Percentiles rank a stretch among this genome's conserved stretches.
Conservation (phyloP, 208 protist genomes). For the Herpetomonas tarakana region DNA sequence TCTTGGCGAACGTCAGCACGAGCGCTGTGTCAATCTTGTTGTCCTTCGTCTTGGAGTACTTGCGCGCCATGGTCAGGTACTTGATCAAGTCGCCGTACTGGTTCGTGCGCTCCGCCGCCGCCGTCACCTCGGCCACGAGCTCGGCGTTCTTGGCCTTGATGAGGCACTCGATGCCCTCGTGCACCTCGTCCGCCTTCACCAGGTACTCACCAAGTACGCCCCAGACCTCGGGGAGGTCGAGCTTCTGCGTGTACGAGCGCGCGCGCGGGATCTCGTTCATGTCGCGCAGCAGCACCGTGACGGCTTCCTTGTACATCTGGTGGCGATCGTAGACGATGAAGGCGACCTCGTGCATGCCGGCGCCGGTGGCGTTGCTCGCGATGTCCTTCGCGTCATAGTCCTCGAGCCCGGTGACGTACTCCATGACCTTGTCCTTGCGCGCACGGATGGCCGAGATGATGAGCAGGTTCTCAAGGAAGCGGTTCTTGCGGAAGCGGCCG, state of each 20-base stretch:
- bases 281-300: conserved; percentile 97
- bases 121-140: conserved; percentile 92
- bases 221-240: conserved; percentile 94
- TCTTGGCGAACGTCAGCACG: conserved; percentile 96
- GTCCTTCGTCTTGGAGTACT: conserved; percentile 80
- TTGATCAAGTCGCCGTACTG: conserved; percentile 96
- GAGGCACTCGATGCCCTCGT: conserved; percentile 97
- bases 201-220: conserved; percentile 94
- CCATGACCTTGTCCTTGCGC: conserved; percentile 95
- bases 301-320: conserved; percentile 95
- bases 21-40: conserved; percentile 98
- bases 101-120: conserved; percentile 88
- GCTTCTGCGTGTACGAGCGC: conserved; percentile 94
- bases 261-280: conserved; percentile 95
- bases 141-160: conserved; percentile 97
- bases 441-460: conserved; percentile 99
- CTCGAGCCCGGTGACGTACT: conserved; percentile 98
- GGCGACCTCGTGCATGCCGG: conserved; percentile 97
- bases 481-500: conserved; percentile 96
- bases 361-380: conserved; percentile 94
- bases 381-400: conserved; percentile 99
- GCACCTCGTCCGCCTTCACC: conserved; percentile 87
- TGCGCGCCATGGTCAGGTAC: conserved; percentile 98
- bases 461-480: conserved; percentile 99
- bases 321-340: conserved; percentile 99